Conservation (phyloP, 2,329 filamentous ascomycete species). For the Clonostachys rosea region DNA sequence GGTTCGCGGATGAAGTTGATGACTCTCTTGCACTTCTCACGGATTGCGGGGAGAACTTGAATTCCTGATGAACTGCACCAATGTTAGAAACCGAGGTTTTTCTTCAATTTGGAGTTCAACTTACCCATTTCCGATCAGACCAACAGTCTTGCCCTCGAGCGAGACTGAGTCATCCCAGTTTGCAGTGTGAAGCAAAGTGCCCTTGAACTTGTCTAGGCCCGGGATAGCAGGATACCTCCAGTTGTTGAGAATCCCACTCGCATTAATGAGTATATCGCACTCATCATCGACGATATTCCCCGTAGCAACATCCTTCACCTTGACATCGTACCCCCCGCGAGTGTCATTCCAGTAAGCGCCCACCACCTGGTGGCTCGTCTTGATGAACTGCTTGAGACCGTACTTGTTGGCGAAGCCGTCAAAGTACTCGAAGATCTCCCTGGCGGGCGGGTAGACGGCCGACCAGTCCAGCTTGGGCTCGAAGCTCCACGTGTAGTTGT, state of each 20-base stretch:
- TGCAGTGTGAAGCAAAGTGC: constrained; percentile 43
- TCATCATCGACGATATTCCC: constrained; percentile 22
- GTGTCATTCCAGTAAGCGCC: constrained; percentile 27
- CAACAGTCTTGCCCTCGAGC: constrained; percentile 29
- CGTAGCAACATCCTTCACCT: constrained; percentile 19
- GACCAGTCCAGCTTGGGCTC: constrained; percentile 22
- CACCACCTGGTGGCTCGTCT: constrained; percentile 12
- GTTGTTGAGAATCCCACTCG: constrained; percentile 8
- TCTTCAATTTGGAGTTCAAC: neutral
- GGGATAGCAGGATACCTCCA: constrained; percentile 40
- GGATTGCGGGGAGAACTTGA: constrained; percentile 33
- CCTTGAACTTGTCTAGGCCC: constrained; percentile 43
- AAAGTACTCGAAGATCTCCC: constrained; percentile 27
- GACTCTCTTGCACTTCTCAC: constrained; percentile 26
- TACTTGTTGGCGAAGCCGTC: constrained; percentile 27
- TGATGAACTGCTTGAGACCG: constrained; percentile 23
- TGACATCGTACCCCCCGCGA: constrained; percentile 24
- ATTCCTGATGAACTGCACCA: constrained; percentile 24
- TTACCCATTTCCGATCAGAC: constrained; percentile 36
- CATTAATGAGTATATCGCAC: constrained; percentile 12
- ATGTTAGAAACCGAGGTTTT: neutral
- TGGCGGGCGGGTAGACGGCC: constrained; percentile 31
- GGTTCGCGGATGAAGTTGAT: constrained; percentile 45
- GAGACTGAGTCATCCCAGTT: constrained; percentile 38
- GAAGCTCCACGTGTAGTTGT: constrained; percentile 46